A percentile compares a stretch with the other conserved stretches of the same genome.
Evolutionary conservation across 2,329 filamentous ascomycete species (phyloP).

Genomic region (Epichloe sylvatica): DNA sequence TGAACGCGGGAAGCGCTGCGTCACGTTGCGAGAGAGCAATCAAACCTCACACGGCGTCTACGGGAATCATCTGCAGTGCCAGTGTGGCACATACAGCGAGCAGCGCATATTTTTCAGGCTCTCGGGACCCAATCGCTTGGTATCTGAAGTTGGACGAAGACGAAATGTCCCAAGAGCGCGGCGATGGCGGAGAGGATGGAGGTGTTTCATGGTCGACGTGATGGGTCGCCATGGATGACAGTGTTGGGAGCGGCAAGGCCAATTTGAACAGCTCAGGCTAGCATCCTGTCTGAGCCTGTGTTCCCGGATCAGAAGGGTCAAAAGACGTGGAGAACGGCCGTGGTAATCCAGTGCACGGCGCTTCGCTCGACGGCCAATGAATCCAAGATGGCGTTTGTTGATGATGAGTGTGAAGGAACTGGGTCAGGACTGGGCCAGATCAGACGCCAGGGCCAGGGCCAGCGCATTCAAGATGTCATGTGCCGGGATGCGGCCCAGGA

Average conservation of each 20-base stretch:
- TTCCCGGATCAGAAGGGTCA: not conserved
- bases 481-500: not conserved
- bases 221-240: not conserved
- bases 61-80: not conserved
- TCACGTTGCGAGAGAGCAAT: not conserved
- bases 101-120: not conserved
- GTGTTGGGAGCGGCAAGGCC: not conserved
- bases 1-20: not conserved
- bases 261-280: not conserved
- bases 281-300: not conserved
- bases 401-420: not conserved
- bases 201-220: constrained; percentile 3
- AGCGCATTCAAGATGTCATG: not conserved
- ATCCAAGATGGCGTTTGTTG: not conserved
- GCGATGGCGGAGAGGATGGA: not conserved
- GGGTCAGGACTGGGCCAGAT: not conserved
- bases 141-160: not conserved
- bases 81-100: not conserved
- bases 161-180: not conserved
- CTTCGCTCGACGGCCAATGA: not conserved
- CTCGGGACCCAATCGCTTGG: not conserved
- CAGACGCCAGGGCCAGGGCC: not conserved
- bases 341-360: not conserved
- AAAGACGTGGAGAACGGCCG: not conserved
- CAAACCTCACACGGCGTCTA: not conserved